Percentiles rank a stretch among this genome's conserved stretches.
phyloP scores from a whole-genome alignment of 2,329 filamentous ascomycete genomes.

The Venturia effusa region DNA sequence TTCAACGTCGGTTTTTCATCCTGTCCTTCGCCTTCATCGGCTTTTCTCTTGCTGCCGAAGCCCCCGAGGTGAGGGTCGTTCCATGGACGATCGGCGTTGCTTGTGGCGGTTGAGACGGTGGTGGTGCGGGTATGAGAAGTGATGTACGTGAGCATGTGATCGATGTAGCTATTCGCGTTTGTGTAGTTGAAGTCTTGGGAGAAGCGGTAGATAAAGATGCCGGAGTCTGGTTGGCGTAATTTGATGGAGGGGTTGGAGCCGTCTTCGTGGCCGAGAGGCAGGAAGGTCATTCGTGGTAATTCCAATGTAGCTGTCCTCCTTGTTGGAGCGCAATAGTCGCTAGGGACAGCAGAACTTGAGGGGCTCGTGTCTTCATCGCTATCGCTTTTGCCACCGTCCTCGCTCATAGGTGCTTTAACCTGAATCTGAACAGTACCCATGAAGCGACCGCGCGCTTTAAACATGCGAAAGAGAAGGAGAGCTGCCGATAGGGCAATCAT shows the following conservation, averaged over 20 bases:
- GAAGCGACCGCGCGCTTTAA: constrained; percentile 2
- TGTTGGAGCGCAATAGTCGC: neutral
- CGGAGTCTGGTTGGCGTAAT: neutral
- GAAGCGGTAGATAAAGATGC: constrained; percentile 10
- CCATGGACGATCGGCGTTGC: neutral
- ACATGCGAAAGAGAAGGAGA: constrained; percentile 2
- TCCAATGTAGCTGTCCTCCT: neutral
- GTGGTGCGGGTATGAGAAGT: neutral
- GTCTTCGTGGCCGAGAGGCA: neutral
- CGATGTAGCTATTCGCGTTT: constrained; percentile 1
- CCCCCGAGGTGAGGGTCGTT: neutral
- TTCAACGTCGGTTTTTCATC: constrained; percentile 25
- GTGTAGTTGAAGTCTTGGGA: constrained; percentile 4
- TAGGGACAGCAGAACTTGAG: neutral
- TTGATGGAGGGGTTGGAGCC: constrained; percentile 3
- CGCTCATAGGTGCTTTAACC: neutral
- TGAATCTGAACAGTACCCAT: neutral
- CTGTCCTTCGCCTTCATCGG: neutral
- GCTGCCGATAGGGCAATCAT: neutral
- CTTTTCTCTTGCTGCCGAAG: neutral
- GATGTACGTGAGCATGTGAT: neutral
- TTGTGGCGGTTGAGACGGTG: neutral
- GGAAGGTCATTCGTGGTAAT: neutral
- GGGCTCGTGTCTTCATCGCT: neutral
- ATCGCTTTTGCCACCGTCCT: neutral